phyloP scores from a whole-genome alignment of 345 rosid species.

The Mercurialis annua region DNA sequence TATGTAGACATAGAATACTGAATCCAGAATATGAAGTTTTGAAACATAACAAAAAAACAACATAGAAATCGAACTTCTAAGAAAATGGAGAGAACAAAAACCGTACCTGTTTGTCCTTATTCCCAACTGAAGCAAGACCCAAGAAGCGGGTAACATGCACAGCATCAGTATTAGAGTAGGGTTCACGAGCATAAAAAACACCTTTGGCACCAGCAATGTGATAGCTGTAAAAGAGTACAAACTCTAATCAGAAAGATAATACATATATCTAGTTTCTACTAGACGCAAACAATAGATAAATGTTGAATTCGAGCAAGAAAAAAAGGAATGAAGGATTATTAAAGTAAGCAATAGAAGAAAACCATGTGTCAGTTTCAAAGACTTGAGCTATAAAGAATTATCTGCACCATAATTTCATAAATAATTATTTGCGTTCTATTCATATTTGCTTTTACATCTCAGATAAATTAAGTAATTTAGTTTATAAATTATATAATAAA shows the following conservation, averaged over 20 bases:
- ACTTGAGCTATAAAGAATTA: neutral
- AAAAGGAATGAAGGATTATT: neutral
- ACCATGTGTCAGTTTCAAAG: neutral
- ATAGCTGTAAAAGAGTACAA: conserved; percentile 48
- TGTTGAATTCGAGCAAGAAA: neutral
- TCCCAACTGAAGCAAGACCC: conserved; percentile 91
- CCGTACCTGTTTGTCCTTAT: conserved; percentile 79
- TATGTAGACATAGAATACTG: neutral
- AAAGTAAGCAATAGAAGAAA: conserved; percentile 3
- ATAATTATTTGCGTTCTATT: neutral
- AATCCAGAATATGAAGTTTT: neutral
- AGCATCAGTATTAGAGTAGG: conserved; percentile 67
- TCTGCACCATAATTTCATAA: neutral
- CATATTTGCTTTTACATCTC: neutral
- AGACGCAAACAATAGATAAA: neutral
- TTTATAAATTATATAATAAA: neutral
- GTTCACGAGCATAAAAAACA: conserved; percentile 80
- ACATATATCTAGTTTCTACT: conserved; percentile 5
- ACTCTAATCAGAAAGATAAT: conserved; percentile 17
- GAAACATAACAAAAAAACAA: neutral
- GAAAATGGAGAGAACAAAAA: conserved; percentile 8
- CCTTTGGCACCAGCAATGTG: conserved; percentile 89
- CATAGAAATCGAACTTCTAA: neutral
- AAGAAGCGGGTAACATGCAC: conserved; percentile 82
- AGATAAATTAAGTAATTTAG: neutral